Evolutionary conservation across 78 protist genomes (phyloP).

Genomic region (Dictyostelium discoideum): DNA sequence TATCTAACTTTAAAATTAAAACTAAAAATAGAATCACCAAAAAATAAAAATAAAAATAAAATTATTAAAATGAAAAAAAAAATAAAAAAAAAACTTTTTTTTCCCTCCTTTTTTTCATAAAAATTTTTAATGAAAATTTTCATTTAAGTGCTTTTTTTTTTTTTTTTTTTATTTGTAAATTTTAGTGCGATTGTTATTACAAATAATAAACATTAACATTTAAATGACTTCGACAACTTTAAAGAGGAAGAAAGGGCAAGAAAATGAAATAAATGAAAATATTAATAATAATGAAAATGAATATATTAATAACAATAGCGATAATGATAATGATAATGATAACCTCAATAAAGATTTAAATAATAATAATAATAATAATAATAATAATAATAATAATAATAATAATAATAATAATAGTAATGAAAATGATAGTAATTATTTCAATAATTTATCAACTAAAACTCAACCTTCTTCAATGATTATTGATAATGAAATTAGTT

Average conservation of each 20-base stretch:
- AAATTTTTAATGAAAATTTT: no score
- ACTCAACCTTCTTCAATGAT: neutral
- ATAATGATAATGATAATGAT: no score
- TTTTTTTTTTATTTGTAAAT: neutral
- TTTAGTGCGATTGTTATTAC: neutral
- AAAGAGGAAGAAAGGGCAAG: neutral
- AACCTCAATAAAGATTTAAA: no score
- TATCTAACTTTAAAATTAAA: neutral
- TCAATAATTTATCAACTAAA: neutral
- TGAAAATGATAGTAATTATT: neutral
- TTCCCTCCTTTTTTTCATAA: no score
- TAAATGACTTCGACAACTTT: neutral
- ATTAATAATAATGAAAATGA: neutral
- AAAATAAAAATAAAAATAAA: no score
- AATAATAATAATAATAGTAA: no score
- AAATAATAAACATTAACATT: neutral
- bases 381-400: no score
- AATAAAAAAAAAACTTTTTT: no score
- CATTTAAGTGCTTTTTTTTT: no score
- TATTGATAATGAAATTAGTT: neutral
- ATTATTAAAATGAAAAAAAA: no score
- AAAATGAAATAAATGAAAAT: neutral
- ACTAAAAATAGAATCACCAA: neutral
- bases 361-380: no score
- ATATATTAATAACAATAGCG: no score